Evolutionary conservation across 2,329 filamentous ascomycete genomes (phyloP), one percentile per base, ranked within the genome.

Genomic region (Trichothecium roseum): DNA sequence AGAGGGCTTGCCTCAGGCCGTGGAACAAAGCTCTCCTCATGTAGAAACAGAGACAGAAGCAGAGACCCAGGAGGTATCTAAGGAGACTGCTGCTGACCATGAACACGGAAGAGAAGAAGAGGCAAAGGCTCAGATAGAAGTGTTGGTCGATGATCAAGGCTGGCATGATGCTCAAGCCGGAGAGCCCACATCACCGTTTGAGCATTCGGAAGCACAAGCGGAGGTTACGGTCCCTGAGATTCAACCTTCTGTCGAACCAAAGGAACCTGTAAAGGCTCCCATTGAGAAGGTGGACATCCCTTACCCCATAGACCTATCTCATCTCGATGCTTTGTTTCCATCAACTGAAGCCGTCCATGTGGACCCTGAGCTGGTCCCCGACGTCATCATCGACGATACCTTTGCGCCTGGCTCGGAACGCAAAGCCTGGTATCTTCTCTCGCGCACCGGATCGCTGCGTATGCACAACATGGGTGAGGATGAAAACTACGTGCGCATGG

Each of bases 341-440:
- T 42, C 40, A 9, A 47, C 44, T 2, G 38, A 43, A 13, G 17
- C 45, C 3, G 37, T 37, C 5, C 49, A 51, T 16, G 42, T 46
- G 2, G 49, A 60, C 1, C 46, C 56, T 2, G 56, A 55, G 29
- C 47, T 46, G 4, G 43, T 73, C 0, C 54, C 69, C 1, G 69
- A 73, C 20, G 53, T 59, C 20, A 50, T 69, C 30, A 59, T 72
- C 14, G 53, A 52, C 20, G 72, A 78, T 48, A 69, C 60, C 18
- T 78, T 78, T 40, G 57, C 59, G 4, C 60, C 64, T 3, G 66
- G 69, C 4, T 68, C 69, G 3, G 68, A 81, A 51, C 72, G 78
- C 33, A 78, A 74, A 46, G 63, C 65, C 7, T 82, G 78, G 78
- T 79, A 81, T 43, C 72, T 74, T 15, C 54, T 81, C 14, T 78